phyloP scores from a whole-genome alignment of 495 filamentous ascomycete genomes.

The Trichocladium antarcticum region DNA sequence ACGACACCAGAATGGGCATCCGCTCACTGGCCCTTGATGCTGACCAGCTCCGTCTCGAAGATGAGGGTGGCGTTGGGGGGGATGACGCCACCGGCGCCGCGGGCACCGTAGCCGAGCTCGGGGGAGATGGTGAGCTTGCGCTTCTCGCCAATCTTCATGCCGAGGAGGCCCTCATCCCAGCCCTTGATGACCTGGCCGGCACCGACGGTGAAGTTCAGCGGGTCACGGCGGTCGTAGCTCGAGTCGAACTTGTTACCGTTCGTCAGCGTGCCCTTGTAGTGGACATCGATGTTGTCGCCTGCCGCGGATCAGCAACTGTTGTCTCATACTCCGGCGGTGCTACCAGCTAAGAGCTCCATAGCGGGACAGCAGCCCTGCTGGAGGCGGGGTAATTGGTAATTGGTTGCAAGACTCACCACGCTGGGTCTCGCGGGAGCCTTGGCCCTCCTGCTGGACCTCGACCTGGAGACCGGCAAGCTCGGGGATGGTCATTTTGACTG shows the following conservation, averaged over 20 bases:
- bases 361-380: no score
- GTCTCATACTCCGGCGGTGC: no score
- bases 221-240: constrained; percentile 50
- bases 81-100: constrained; percentile 50
- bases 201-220: constrained; percentile 62
- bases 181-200: constrained; percentile 64
- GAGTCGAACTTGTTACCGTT: constrained; percentile 28
- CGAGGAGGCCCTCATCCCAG: constrained; percentile 75
- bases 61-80: constrained; percentile 35
- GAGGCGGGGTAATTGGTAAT: neutral
- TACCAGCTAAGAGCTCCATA: neutral
- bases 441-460: constrained; percentile 16
- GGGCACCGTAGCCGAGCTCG: constrained; percentile 60
- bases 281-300: constrained; percentile 25
- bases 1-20: neutral
- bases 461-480: constrained; percentile 22
- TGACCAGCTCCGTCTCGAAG: constrained; percentile 75
- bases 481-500: constrained; percentile 25
- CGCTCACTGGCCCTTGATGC: constrained; percentile 45
- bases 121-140: constrained; percentile 64
- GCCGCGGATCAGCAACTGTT: neutral
- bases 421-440: constrained; percentile 21
- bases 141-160: constrained; percentile 89
- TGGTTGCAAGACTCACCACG: constrained; percentile 17
- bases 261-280: constrained; percentile 26